Evolutionary conservation across 2,329 filamentous ascomycete species (phyloP).

Genomic region (Trichoderma brevicompactum): DNA sequence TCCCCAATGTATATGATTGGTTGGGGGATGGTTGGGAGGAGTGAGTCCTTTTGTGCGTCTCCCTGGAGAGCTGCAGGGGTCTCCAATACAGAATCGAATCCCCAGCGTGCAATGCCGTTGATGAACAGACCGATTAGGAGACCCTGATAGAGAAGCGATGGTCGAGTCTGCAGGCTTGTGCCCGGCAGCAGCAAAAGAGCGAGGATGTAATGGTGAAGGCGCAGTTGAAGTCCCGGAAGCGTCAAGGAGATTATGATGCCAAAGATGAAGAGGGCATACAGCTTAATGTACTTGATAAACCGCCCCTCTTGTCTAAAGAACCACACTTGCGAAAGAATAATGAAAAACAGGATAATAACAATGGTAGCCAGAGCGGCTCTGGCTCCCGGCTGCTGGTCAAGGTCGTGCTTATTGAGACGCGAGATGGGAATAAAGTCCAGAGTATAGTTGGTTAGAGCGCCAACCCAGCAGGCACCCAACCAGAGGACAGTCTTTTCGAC

Average conservation of each 20-base stretch:
- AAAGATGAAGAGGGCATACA: conserved; percentile 72
- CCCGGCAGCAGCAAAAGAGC: conserved; percentile 85
- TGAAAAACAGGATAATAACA: conserved; percentile 68
- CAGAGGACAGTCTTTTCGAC: conserved; percentile 89
- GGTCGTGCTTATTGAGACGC: conserved; percentile 87
- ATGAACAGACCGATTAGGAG: conserved; percentile 88
- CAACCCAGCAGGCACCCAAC: conserved; percentile 89
- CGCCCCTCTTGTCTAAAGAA: conserved; percentile 84
- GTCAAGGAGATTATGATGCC: conserved; percentile 72
- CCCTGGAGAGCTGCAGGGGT: conserved; percentile 74
- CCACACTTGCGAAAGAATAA: conserved; percentile 78
- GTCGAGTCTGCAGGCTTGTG: conserved; percentile 85
- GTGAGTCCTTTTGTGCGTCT: conserved; percentile 66
- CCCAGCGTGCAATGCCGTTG: conserved; percentile 93
- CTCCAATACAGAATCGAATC: conserved; percentile 86
- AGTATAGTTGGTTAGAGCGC: conserved; percentile 91
- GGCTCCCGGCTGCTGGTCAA: conserved; percentile 86
- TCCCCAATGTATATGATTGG: conserved; percentile 53
- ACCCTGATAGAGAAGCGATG: conserved; percentile 85
- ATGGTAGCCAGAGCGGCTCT: conserved; percentile 80
- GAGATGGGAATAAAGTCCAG: conserved; percentile 93
- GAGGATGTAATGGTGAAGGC: conserved; percentile 95
- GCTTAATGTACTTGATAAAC: conserved; percentile 73
- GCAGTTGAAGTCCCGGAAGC: conserved; percentile 76
- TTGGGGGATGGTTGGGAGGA: conserved; percentile 58